Evolutionary conservation across 2,329 filamentous ascomycete species (phyloP).

Genomic region (Neophaeococcomyces mojaviensis): DNA sequence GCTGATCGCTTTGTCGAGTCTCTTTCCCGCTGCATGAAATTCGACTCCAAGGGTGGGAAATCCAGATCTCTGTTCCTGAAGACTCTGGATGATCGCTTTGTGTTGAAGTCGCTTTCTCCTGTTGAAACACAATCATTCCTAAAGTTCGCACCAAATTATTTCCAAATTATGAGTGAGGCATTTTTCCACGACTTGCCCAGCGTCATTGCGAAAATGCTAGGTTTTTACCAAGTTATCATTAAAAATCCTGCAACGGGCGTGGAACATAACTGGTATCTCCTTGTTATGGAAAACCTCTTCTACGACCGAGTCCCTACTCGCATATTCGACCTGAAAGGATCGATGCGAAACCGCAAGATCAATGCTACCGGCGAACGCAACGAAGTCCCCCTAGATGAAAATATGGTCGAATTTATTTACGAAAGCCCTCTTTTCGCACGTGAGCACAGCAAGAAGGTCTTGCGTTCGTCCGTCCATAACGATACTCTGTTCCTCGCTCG

Average conservation of each 20-base stretch:
- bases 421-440: conserved; percentile 91
- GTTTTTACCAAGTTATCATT: conserved; percentile 94
- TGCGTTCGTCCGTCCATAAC: conserved; percentile 90
- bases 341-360: conserved; percentile 97
- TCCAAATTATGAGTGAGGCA: conserved; percentile 92
- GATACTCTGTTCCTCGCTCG: conserved; percentile 91
- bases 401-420: conserved; percentile 98
- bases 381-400: conserved; percentile 93
- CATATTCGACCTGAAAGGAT: conserved; percentile 93
- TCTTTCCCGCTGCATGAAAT: conserved; percentile 88
- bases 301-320: conserved; percentile 87
- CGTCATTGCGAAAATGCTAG: conserved; percentile 98
- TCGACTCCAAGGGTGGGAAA: conserved; percentile 96
- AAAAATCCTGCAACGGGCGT: conserved; percentile 87
- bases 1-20: conserved; percentile 92
- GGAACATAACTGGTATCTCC: conserved; percentile 87
- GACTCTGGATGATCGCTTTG: conserved; percentile 86
- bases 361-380: conserved; percentile 92
- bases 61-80: conserved; percentile 97
- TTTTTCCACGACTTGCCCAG: conserved; percentile 92
- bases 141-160: conserved; percentile 92
- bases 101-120: conserved; percentile 82
- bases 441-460: conserved; percentile 90
- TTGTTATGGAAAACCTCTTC: conserved; percentile 97
- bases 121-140: conserved; percentile 92